Evolutionary conservation across 2,329 filamentous ascomycete genomes (phyloP), one percentile per base, ranked within the genome.

Genomic region (Microcera coccophila): DNA sequence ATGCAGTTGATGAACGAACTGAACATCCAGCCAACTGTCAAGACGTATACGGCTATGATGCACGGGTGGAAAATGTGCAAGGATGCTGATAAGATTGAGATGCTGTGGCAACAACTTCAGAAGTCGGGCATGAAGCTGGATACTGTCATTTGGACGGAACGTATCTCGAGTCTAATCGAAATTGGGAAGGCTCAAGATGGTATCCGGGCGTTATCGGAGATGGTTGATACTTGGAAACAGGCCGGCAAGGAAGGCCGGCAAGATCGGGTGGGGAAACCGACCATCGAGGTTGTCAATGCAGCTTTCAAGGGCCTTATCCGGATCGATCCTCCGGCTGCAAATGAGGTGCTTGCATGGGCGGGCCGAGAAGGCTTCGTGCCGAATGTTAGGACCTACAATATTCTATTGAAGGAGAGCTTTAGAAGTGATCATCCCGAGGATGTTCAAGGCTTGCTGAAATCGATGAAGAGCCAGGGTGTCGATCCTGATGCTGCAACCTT

Each of bases 31-130:
- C 83, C 86, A 12, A 81, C 74, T 5, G 55, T 84, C 41, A 75
- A 70, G 52, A 84, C 86, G 0, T 93, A 85, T 78, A 84, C 81
- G 29, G 69, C 78, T 33, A 85, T 93, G 76, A 78, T 93, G 52
- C 73, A 79, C 42, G 87, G 87, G 1, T 88, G 82, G 64, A 78
- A 76, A 57, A 73, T 71, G 38, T 73, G 78, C 38, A 72, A 72
- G 41, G 81, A 88, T 53, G 51, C 71, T 1, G 61, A 69, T n/a
- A 79, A 75, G 17, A 70, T 90, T 47, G 76, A 83, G 42, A 72
- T 72, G 1, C 73, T 90, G 22, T 94, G 88, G 87, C 53, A 65
- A 0, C 78, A 76, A 49, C 78, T 93, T 65, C 57, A 75, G 3
- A 59, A 58, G 8, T 74, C 79, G 2, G 77, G 78, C 2, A 56